Evolutionary conservation across 2,329 filamentous ascomycete species (phyloP).

Genomic region (Ceratocystis colombiana): DNA sequence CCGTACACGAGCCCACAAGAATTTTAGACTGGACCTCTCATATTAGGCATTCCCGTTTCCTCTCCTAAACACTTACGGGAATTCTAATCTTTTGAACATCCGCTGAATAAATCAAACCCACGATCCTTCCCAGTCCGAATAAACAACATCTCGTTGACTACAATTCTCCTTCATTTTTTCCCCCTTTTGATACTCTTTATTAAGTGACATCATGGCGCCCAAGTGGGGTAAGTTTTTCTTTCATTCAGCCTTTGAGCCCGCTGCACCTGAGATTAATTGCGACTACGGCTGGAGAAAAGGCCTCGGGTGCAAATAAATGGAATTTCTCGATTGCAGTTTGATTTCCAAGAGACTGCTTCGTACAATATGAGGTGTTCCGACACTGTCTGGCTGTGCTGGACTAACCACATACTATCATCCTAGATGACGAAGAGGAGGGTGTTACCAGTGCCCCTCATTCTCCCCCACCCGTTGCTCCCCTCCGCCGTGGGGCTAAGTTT

Average conservation of each 20-base stretch:
- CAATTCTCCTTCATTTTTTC: constrained; percentile 2
- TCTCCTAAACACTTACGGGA: background rate
- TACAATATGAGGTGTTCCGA: background rate
- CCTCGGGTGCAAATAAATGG: background rate
- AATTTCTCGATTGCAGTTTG: background rate
- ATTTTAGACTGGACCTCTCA: constrained; percentile 16
- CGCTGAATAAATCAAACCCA: background rate
- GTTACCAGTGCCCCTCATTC: constrained; percentile 33
- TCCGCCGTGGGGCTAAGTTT: constrained; percentile 52
- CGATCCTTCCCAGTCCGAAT: background rate
- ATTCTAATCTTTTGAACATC: background rate
- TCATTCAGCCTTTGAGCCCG: constrained; percentile 13
- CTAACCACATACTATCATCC: constrained; percentile 3
- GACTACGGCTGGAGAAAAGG: background rate
- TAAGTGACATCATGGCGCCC: constrained; percentile 36
- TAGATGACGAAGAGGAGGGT: constrained; percentile 36
- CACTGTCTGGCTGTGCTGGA: background rate
- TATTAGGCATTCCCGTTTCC: background rate
- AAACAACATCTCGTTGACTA: background rate
- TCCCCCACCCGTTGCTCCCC: constrained; percentile 32
- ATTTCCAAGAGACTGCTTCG: background rate
- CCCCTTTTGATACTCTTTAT: background rate
- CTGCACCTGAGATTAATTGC: constrained; percentile 20
- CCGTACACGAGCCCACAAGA: constrained; percentile 16
- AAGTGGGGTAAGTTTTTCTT: constrained; percentile 36